Percentiles rank a stretch among this genome's conserved stretches.
Evolutionary conservation across 1,139 yeast genomes (phyloP).

Genomic region (Nakaseomyces nivariensis): DNA sequence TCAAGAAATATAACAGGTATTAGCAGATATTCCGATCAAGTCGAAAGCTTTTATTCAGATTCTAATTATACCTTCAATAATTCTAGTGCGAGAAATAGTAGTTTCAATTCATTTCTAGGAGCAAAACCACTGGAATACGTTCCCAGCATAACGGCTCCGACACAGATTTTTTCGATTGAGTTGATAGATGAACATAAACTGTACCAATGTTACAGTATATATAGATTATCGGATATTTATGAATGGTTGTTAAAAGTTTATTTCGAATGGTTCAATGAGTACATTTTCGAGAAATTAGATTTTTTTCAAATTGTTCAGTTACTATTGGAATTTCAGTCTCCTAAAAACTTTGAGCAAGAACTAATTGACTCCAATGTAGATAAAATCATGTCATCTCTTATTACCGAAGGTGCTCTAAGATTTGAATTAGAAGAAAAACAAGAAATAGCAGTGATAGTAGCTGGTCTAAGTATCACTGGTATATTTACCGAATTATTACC

Average conservation of each 20-base stretch:
- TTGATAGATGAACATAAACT: slow-evolving; percentile 42
- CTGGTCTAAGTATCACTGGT: slow-evolving; percentile 33
- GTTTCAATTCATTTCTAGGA: slow-evolving; percentile 26
- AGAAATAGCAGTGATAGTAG: slow-evolving; percentile 25
- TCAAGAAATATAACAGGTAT: slow-evolving; percentile 18
- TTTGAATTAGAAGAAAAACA: slow-evolving; percentile 24
- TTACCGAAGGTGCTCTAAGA: slow-evolving; percentile 38
- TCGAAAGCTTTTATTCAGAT: slow-evolving; percentile 27
- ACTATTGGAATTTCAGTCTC: slow-evolving; percentile 33
- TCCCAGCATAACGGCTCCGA: slow-evolving; percentile 44
- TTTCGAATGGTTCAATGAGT: slow-evolving; percentile 34
- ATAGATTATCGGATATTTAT: slow-evolving; percentile 42
- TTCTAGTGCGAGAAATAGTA: slow-evolving; percentile 23
- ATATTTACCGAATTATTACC: slow-evolving; percentile 37
- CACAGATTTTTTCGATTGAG: slow-evolving; percentile 47
- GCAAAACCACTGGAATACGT: slow-evolving; percentile 39
- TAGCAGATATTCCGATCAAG: slow-evolving; percentile 22
- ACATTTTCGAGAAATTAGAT: slow-evolving; percentile 39
- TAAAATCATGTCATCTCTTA: slow-evolving; percentile 41
- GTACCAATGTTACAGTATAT: slow-evolving; percentile 41
- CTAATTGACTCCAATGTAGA: slow-evolving; percentile 32
- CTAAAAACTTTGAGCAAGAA: slow-evolving; percentile 27
- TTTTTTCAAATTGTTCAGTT: slow-evolving; percentile 49
- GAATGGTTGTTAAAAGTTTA: slow-evolving; percentile 36
- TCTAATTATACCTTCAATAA: slow-evolving; percentile 28